Evolutionary conservation across 2,329 filamentous ascomycete genomes (phyloP), one percentile per base, ranked within the genome.

Genomic region (Talaromyces verruculosus): DNA sequence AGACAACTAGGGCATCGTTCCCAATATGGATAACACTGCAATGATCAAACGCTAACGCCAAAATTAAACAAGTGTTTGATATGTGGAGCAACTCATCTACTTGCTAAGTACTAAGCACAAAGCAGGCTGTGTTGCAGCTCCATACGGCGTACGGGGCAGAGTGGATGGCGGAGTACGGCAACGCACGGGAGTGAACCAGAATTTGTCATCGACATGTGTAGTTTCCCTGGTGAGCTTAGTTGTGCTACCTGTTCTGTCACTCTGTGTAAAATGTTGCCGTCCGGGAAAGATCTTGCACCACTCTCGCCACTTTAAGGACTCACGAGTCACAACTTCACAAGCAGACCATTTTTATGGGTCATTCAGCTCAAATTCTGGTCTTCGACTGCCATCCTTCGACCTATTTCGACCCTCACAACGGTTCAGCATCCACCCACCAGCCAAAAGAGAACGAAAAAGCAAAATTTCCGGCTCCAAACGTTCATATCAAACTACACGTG

Each of bases 121-220:
- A 57, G 30, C 49, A 22, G 53, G 17, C 30, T 57, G 30, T 58
- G 53, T 22, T 35, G n/a, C 33, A 22, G 35, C 37, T 51, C 60
- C 60, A 62, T 62, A 51, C 60, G 60, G 39, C 43, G 61, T 53
- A 53, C 47, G 61, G 45, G 35, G 47, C 61, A 53, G 35, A 28
- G 45, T 33, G 47, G 45, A 43, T 41, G 19, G 15, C 39, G 57
- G 39, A 60, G 37, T 43, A 30, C 57, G 57, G 57, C 37, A 60
- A 30, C 17, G 60, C 19, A 47, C 30, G 60, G 47, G 43, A 37
- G 45, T 8, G 53, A 37, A 25, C 19, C 53, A 39, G 33, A 39
- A 57, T 57, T 37, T 33, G 45, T 28, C 39, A 62, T 51, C 22
- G 33, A 62, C 45, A 39, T 22, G 39, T 41, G 2, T 22, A 53